Evolutionary conservation across 2,329 filamentous ascomycete genomes (phyloP), one percentile per base, ranked within the genome.

Genomic region (Venturia carpophila): DNA sequence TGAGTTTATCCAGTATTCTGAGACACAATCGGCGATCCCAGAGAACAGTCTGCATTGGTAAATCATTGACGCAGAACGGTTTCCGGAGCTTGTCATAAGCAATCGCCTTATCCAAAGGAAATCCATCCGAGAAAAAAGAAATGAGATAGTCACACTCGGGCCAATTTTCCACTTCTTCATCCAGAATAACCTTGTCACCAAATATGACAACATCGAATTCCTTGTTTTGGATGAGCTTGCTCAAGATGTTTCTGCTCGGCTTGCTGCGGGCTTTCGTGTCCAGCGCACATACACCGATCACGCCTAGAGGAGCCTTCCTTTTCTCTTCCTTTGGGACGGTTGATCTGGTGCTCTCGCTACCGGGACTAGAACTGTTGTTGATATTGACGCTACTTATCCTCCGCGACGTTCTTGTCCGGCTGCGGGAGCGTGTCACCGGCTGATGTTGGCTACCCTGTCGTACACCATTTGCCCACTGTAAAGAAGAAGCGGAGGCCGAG

Each of bases 131-230:
- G 77, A 97, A 99, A 78, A 99, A 99, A 3, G 92, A 96, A 72
- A 99, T 96, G 65, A 99, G 79, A 72, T 96, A 99, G 77, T 99
- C 94, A 76, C 91, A 95, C 64, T 96, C 86, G 21, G 92, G 92
- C 92, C 92, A 97, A 74, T 97, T 96, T 76, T 96, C 92, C 65
- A 97, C 89, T 68, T 90, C 90, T 83, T 99, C 94, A 72, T 99
- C 94, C 43, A 99, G 82, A 70, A 99, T 99, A 55, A 97, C 93
- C 78, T 99, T 99, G 79, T 99, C 94, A 60, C 94, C 95, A 79
- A 99, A 99, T 15, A 99, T 93, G 67, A 96, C 88, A 30, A 97
- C 92, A 71, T 99, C 93, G 72, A 99, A 97, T 71, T 97, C 93
- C 62, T 88, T 86, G 69, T 95, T 92, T 42, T 90, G 86, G 69